Percentiles rank a stretch among this genome's conserved stretches.
Conservation (phyloP, 2,329 filamentous ascomycete genomes). For the Ramichloridium luteum region DNA sequence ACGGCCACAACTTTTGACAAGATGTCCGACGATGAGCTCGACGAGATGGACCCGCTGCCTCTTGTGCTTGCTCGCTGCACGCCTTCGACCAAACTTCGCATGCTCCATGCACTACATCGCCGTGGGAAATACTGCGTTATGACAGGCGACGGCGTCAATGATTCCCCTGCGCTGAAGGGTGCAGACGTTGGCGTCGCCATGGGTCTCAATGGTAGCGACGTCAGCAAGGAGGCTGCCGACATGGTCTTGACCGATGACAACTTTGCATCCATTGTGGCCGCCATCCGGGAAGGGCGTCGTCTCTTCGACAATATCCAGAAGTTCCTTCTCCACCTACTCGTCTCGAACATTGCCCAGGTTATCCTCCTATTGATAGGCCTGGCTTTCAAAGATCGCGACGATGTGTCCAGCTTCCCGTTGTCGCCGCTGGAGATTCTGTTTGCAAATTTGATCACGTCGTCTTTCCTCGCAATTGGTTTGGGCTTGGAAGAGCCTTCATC, state of each 20-base stretch:
- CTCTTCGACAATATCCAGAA: constrained; percentile 38
- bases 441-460: constrained; percentile 37
- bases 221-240: constrained; percentile 33
- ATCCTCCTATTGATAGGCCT: constrained; percentile 36
- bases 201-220: constrained; percentile 33
- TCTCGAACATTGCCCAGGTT: constrained; percentile 37
- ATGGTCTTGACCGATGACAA: constrained; percentile 36
- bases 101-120: constrained; percentile 34
- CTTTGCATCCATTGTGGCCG: constrained; percentile 34
- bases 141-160: constrained; percentile 37
- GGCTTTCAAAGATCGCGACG: constrained; percentile 33
- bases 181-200: constrained; percentile 36
- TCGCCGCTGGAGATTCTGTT: constrained; percentile 37
- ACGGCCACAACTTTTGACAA: constrained; percentile 34
- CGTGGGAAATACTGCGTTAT: constrained; percentile 31
- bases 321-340: constrained; percentile 38
- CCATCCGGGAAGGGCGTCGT: constrained; percentile 33
- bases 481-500: constrained; percentile 35
- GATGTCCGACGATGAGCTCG: constrained; percentile 31
- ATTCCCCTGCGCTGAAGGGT: constrained; percentile 33
- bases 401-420: constrained; percentile 34
- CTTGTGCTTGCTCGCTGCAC: constrained; percentile 36
- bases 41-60: constrained; percentile 30
- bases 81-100: constrained; percentile 36
- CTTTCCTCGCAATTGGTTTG: constrained; percentile 36